Percentiles rank a stretch among this genome's conserved stretches.
Evolutionary conservation across 1,284 basidiomycete genomes (phyloP).

Genomic region (Puccinia polysora): DNA sequence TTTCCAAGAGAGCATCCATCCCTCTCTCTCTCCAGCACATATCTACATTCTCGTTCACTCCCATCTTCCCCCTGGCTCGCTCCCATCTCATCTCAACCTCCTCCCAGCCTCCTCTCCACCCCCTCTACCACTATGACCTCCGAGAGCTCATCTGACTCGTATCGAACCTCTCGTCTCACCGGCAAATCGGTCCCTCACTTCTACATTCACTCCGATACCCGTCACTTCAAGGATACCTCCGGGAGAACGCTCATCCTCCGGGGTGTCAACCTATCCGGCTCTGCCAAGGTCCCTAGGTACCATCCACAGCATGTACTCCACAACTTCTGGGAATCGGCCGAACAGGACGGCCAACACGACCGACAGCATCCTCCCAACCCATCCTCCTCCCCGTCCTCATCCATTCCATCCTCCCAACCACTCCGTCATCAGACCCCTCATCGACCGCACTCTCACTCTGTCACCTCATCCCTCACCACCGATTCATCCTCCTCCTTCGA

Average conservation of each 20-base stretch:
- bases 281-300: conserved; percentile 73
- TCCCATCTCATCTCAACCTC: no score
- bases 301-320: conserved; percentile 66
- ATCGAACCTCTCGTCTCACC: neutral
- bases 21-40: no score
- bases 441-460: neutral
- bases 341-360: conserved; percentile 59
- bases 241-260: conserved; percentile 81
- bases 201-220: conserved; percentile 49
- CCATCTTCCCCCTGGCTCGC: neutral
- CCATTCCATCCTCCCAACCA: conserved; percentile 65
- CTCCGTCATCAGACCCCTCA: conserved; percentile 55
- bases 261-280: conserved; percentile 87
- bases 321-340: conserved; percentile 82
- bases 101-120: no score
- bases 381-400: neutral
- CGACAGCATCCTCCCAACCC: neutral
- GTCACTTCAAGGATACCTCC: conserved; percentile 73
- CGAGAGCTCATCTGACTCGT: neutral
- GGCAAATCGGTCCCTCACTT: conserved; percentile 44
- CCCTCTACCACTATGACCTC: no score
- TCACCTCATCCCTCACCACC: neutral
- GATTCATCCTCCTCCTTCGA: neutral
- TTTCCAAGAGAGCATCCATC: no score
- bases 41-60: neutral